phyloP scores from a whole-genome alignment of 345 rosid genomes.

The Diplotaxis tenuifolia region DNA sequence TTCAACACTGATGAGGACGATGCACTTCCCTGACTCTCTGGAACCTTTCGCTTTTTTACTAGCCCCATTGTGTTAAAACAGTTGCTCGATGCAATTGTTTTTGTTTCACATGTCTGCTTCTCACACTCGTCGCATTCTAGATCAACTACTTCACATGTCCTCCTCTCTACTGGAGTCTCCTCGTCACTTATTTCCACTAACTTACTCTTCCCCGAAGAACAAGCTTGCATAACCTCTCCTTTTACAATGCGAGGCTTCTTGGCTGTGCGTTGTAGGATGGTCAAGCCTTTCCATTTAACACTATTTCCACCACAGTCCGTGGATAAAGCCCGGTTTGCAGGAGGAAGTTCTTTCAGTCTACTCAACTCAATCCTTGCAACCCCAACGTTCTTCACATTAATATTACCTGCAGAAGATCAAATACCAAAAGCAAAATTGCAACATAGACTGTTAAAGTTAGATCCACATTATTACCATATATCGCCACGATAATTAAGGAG shows the following conservation, averaged over 20 bases:
- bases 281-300: conserved; percentile 45
- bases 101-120: conserved; percentile 16
- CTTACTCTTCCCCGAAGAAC: conserved; percentile 29
- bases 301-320: conserved; percentile 37
- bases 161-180: conserved; percentile 46
- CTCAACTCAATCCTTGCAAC: conserved; percentile 19
- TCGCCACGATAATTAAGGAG: conserved; percentile 9
- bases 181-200: conserved; percentile 39
- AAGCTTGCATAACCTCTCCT: conserved; percentile 20
- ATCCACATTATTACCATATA: conserved; percentile 11
- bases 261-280: conserved; percentile 33
- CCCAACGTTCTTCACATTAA: conserved; percentile 21
- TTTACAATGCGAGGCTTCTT: conserved; percentile 28
- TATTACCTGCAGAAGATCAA: conserved; percentile 25
- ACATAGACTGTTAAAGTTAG: conserved; percentile 19
- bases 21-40: conserved; percentile 35
- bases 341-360: conserved; percentile 52
- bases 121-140: conserved; percentile 33
- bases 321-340: conserved; percentile 75
- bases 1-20: conserved; percentile 32
- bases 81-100: conserved; percentile 15
- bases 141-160: conserved; percentile 47
- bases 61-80: conserved; percentile 28
- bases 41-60: conserved; percentile 28
- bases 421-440: conserved; percentile 4